Base-by-base conservation (phyloP, 768 basidiomycete species). In the Naganishia randhawae region DNA sequence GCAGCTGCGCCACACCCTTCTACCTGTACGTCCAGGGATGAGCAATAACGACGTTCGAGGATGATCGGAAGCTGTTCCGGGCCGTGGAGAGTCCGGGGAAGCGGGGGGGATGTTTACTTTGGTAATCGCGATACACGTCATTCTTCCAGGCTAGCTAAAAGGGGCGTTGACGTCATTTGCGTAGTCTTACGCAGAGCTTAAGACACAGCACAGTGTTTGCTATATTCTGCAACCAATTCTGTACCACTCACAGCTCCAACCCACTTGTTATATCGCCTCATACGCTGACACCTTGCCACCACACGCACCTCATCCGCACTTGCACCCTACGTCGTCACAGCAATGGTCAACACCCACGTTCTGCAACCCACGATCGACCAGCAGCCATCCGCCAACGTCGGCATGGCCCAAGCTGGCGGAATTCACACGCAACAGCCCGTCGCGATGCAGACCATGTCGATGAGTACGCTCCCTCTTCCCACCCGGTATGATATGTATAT, bases 341-440 rank as follows among this genome's bases (percentile, higher is more conserved):
- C 41, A 19, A 61, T 61, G 57, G 57, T 61, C 57, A 61, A 61
- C 57, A 39, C 57, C 0, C 41, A 61, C 57, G 57, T 39, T 25
- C 57, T 39, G 7, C 57, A 61, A 61, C 57, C 57, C 39, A 61
- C 57, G 0, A 61, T 61, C 57, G 57, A 35, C 2, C 57, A 41
- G 27, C 57, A 61, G 37, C 57, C 57, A 37, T n/a, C 57, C 22
- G 31, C 57, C 5, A 61, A 19, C n/a, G 39, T 42, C 35, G 57
- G 37, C 17, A 61, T 61, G 57, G 27, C 57, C 22, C 3, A 25
- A 9, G 13, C 27, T 10, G 51, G 51, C 27, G 41, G 11, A 10
- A 10, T 50, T 8, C 50, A 50, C 11, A 61, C 22, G 37, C 35
- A 41, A 29, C 57, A 61, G 25, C 57, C 57, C 3, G 41, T 61